Conservation (phyloP, 345 rosid genomes). For the Bruguiera sexangula region DNA sequence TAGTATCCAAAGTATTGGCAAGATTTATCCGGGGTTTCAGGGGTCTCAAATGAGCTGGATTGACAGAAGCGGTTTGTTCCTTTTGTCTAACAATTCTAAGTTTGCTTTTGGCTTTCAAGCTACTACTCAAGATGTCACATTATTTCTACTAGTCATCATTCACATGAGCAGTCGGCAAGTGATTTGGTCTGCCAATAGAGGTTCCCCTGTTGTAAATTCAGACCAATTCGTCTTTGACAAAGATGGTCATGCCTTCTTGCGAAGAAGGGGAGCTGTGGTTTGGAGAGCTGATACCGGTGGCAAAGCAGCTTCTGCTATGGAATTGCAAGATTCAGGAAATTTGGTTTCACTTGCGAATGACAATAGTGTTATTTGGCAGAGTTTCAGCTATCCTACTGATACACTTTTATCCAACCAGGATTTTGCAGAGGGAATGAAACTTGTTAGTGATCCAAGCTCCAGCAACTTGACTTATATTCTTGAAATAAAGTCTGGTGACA, state of each 20-base stretch:
- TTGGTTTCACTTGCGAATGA: constrained; percentile 53
- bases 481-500: constrained; percentile 73
- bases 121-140: constrained; percentile 37
- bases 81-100: constrained; percentile 51
- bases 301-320: constrained; percentile 56
- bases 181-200: constrained; percentile 85
- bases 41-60: constrained; percentile 78
- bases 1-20: constrained; percentile 31
- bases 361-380: constrained; percentile 58
- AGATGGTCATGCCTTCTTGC: constrained; percentile 55
- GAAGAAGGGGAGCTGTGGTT: constrained; percentile 39
- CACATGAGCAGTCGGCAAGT: constrained; percentile 34
- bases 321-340: constrained; percentile 77
- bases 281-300: constrained; percentile 57
- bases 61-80: constrained; percentile 59
- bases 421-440: constrained; percentile 67
- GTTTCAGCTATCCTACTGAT: constrained; percentile 80
- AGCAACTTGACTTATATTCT: constrained; percentile 62
- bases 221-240: constrained; percentile 51
- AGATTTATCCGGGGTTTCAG: constrained; percentile 41
- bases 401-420: constrained; percentile 63
- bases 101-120: constrained; percentile 63
- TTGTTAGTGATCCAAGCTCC: constrained; percentile 44
- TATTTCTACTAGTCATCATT: constrained; percentile 49
- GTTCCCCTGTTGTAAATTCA: constrained; percentile 55